A percentile compares a stretch with the other conserved stretches of the same genome.
Evolutionary conservation across 1,284 basidiomycete genomes (phyloP).

Genomic region (Ustilago cynodontis): DNA sequence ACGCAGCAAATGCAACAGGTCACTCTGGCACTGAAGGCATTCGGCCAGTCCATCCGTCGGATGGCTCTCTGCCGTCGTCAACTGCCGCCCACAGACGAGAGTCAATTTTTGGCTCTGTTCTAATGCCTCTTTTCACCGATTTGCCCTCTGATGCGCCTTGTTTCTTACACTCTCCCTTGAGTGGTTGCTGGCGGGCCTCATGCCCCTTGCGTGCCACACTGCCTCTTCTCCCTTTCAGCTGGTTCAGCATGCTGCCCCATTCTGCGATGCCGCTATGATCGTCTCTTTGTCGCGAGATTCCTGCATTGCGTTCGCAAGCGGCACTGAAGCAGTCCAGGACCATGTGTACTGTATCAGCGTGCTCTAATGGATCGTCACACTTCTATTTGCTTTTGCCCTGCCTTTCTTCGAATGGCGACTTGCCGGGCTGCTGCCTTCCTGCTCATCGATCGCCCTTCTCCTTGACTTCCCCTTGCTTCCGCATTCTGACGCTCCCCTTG

Average conservation of each 20-base stretch:
- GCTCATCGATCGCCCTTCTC: background rate
- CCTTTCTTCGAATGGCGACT: background rate
- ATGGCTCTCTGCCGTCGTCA: background rate
- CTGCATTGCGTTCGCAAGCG: background rate
- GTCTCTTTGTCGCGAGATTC: background rate
- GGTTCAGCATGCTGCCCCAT: background rate
- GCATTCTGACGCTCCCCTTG: background rate
- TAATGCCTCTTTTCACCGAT: too few relatives aligned
- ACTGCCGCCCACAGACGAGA: background rate
- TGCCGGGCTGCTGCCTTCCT: background rate
- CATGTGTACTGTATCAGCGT: background rate
- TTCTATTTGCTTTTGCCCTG: conserved; percentile 1
- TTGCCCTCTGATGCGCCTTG: too few relatives aligned
- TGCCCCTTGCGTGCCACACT: conserved; percentile 41
- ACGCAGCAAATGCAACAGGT: conserved; percentile 7
- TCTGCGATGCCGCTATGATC: background rate
- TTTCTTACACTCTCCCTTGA: background rate
- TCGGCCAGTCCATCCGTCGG: conserved; percentile 9
- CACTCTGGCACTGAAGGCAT: background rate
- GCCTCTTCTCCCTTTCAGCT: background rate
- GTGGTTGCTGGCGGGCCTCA: conserved; percentile 8
- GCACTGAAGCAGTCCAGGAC: background rate
- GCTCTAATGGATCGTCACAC: conserved; percentile 19
- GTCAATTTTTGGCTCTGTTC: background rate
- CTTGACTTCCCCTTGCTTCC: conserved; percentile 8